Conservation (phyloP, 2,329 filamentous ascomycete genomes). For the Fusarium fujikuroi region DNA sequence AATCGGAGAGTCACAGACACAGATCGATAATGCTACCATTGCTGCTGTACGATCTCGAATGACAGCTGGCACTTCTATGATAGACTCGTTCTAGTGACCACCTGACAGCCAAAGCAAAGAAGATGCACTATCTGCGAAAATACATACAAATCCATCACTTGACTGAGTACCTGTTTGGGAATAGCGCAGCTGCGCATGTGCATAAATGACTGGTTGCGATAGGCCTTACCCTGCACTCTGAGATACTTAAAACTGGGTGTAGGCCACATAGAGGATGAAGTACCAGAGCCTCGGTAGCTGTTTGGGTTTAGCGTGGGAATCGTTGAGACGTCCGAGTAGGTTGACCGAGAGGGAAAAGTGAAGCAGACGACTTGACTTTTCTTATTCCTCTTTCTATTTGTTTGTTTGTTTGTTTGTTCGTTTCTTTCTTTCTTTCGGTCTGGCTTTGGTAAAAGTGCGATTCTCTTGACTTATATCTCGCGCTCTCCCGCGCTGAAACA, state of each 20-base stretch:
- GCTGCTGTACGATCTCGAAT: slow-evolving; percentile 21
- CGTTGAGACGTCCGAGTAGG: slow-evolving; percentile 37
- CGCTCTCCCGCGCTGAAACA: neutral
- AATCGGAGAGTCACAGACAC: slow-evolving; percentile 20
- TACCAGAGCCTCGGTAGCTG: slow-evolving; percentile 37
- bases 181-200: slow-evolving; percentile 40
- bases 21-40: slow-evolving; percentile 29
- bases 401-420: neutral
- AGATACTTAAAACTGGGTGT: neutral
- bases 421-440: neutral
- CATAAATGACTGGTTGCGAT: slow-evolving; percentile 36
- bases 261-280: neutral
- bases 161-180: slow-evolving; percentile 26
- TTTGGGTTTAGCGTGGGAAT: slow-evolving; percentile 40
- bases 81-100: slow-evolving; percentile 7
- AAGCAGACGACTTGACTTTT: slow-evolving; percentile 23
- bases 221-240: slow-evolving; percentile 22
- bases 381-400: slow-evolving; percentile 4
- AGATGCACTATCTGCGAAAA: neutral
- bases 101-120: slow-evolving; percentile 6
- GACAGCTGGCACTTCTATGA: slow-evolving; percentile 19
- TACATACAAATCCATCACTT: slow-evolving; percentile 14
- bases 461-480: slow-evolving; percentile 21
- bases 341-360: slow-evolving; percentile 42
- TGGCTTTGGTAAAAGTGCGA: neutral